Conservation (phyloP, 2,329 filamentous ascomycete genomes). For the Emergomyces orientalis region DNA sequence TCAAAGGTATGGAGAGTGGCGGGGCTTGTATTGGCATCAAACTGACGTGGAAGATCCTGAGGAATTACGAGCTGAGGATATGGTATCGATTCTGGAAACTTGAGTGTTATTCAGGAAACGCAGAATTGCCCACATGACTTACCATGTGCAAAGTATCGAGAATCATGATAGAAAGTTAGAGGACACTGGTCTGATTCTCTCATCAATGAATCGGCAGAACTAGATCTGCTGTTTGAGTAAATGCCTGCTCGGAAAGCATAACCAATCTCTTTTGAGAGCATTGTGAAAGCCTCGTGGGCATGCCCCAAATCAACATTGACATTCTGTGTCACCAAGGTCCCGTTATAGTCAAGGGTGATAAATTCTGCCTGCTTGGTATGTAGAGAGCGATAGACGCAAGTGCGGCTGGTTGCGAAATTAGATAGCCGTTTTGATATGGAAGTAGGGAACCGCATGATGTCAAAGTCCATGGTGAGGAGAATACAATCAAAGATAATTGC, state of each 20-base stretch:
- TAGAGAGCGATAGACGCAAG: too few relatives aligned
- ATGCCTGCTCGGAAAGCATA: not conserved
- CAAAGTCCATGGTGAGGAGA: too few relatives aligned
- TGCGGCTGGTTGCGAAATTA: too few relatives aligned
- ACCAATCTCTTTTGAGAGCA: not conserved
- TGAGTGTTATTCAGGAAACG: not conserved
- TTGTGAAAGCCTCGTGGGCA: not conserved
- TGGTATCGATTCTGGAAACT: not conserved
- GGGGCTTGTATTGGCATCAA: not conserved
- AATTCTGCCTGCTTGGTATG: not conserved
- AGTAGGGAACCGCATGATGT: too few relatives aligned
- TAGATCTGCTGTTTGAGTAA: not conserved
- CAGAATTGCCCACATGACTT: not conserved
- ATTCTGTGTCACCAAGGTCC: not conserved
- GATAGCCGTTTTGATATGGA: too few relatives aligned
- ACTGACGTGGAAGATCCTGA: not conserved
- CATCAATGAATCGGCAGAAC: not conserved
- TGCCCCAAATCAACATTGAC: not conserved
- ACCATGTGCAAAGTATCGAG: not conserved
- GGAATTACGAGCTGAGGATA: conserved; percentile 1
- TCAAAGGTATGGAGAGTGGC: not conserved
- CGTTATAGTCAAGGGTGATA: not conserved
- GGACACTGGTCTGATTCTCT: not conserved
- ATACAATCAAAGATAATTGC: too few relatives aligned
- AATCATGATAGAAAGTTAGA: not conserved